Conservation (phyloP, 225 moss, liverwort and hornwort genomes). For the Polytrichum commune region DNA sequence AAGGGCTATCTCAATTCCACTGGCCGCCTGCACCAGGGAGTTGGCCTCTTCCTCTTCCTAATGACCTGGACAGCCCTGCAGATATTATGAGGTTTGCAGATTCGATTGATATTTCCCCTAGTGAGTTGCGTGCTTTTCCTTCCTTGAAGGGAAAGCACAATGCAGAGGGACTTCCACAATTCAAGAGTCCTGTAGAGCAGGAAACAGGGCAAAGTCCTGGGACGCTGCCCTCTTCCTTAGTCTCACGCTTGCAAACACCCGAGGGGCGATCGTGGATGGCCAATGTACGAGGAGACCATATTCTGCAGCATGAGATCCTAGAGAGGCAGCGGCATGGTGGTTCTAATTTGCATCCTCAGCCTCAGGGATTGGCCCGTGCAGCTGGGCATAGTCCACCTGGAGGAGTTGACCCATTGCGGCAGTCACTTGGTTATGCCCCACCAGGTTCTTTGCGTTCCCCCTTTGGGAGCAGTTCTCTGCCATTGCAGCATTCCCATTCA, state of each 20-base stretch:
- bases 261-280: conserved; percentile 13
- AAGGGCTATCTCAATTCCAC: conserved; percentile 20
- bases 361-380: conserved; percentile 5
- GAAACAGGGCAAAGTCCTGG: conserved; percentile 16
- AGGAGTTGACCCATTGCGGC: conserved; percentile 1
- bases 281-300: conserved; percentile 2
- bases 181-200: conserved; percentile 22
- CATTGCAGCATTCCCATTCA: conserved; percentile 13
- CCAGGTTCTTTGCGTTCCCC: conserved; percentile 9
- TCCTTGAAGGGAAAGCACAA: conserved; percentile 20
- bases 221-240: conserved; percentile 3
- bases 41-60: conserved; percentile 16
- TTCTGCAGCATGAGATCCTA: conserved; percentile 23
- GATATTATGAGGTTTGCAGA: conserved; percentile 16
- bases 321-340: conserved; percentile 11
- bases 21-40: conserved; percentile 26
- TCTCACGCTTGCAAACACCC: conserved; percentile 5
- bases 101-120: neutral
- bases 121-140: conserved; percentile 7
- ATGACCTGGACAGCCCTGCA: conserved; percentile 11
- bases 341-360: conserved; percentile 4
- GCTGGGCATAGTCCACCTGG: conserved; percentile 12
- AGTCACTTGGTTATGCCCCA: conserved; percentile 18
- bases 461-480: neutral
- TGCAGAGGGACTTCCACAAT: conserved; percentile 9